A percentile compares a stretch with the other conserved stretches of the same genome.
Evolutionary conservation across 1,139 yeast species (phyloP).

Genomic region (Pichia sp.): DNA sequence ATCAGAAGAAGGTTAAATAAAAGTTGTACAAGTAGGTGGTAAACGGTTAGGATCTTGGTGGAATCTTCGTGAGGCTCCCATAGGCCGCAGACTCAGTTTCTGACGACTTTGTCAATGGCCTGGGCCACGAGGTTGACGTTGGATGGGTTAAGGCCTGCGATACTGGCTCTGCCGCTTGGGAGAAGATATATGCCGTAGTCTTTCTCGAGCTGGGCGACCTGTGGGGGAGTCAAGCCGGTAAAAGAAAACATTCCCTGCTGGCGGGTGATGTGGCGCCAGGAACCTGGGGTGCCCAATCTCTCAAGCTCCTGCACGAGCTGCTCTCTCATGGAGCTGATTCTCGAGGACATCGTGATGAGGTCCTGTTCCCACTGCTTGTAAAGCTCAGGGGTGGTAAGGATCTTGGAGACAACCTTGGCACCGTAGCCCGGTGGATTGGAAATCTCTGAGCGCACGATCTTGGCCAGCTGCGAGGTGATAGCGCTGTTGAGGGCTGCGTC

Average conservation of each 20-base stretch:
- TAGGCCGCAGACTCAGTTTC: conserved; percentile 11
- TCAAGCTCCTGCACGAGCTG: conserved; percentile 59
- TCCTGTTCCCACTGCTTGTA: conserved; percentile 81
- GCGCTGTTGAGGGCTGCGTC: conserved; percentile 44
- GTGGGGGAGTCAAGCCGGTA: conserved; percentile 77
- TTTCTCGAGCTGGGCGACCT: conserved; percentile 73
- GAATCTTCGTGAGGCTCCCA: too few relatives aligned
- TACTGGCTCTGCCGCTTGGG: conserved; percentile 85
- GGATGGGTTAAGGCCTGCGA: conserved; percentile 83
- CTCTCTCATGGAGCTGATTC: conserved; percentile 76
- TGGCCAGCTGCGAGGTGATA: conserved; percentile 70
- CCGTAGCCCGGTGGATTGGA: conserved; percentile 97
- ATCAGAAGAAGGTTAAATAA: too few relatives aligned
- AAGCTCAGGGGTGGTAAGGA: conserved; percentile 62
- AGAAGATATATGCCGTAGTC: conserved; percentile 78
- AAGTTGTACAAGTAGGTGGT: too few relatives aligned
- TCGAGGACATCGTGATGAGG: conserved; percentile 80
- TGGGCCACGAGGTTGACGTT: conserved; percentile 79
- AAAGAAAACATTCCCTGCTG: conserved; percentile 98
- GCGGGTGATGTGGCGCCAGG: conserved; percentile 87
- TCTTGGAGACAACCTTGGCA: conserved; percentile 81
- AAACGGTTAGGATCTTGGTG: too few relatives aligned
- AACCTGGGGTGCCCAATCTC: conserved; percentile 72
- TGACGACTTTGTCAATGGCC: conserved; percentile 76
- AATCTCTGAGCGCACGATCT: conserved; percentile 74